Base-by-base conservation (phyloP, 768 basidiomycete genomes). In the Butyriboletus loyo region DNA sequence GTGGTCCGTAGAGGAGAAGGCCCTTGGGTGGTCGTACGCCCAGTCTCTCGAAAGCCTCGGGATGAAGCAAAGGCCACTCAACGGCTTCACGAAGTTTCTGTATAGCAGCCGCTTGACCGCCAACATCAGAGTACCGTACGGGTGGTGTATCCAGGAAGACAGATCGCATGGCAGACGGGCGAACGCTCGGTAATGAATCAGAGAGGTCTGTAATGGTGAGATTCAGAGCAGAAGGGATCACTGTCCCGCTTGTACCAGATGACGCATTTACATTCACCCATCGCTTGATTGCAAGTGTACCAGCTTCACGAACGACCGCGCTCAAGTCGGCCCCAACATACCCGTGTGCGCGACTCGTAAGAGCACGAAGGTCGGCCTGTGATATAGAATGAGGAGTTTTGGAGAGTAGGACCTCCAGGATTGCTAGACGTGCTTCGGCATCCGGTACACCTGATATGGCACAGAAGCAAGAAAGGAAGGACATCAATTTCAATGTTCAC, bases 291-390 rank as follows among this genome's bases (percentile, higher is more conserved):
- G 94, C 89, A 21, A 84, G 70, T 3, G 93, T 94, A 3, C 95
- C 95, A 9, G 94, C 94, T 70, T 96, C 91, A 30, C 96, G 87
- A 22, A 98, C 84, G 49, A 98, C 84, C 0, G 94, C 92, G 30
- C 87, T 85, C 39, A 99, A 78, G 69, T 99, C 97, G 6, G 97
- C 97, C 7, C 96, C 97, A 41, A 99, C 97, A 66, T 95, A 98
- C 0, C 97, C 97, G 57, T 99, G 93, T 11, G 94, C 93, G 30
- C 82, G 82, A 11, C 81, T 77, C 0, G 95, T 87, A 17, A 98
- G 71, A 2, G 76, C 58, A 24, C 77, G 72, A 2, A 99, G 80
- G 10, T 89, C 84, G 0, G 75, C 73, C 3, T 72, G 67, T 0
- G 81, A 66, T 54, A 98, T 77, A 4, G 74, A 68, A 63, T 98